Evolutionary conservation across 495 filamentous ascomycete genomes (phyloP).

Genomic region (Lepraria neglecta): DNA sequence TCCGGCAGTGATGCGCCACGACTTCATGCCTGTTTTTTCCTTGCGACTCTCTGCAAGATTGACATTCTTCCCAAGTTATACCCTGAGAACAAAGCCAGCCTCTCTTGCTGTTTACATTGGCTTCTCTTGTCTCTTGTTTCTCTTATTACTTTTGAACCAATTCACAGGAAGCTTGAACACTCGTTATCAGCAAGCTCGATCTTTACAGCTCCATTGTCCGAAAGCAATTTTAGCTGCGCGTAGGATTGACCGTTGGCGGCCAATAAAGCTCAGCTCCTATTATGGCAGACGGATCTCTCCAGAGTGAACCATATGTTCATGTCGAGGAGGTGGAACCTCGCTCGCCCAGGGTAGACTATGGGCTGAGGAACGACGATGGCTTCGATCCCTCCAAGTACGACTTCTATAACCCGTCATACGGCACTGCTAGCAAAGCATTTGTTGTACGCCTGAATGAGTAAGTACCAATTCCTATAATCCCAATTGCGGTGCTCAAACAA

Average conservation of each 20-base stretch:
- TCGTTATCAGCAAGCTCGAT: background rate
- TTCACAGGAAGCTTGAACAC: background rate
- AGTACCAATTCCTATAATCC: background rate
- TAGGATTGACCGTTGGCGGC: background rate
- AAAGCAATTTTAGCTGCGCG: background rate
- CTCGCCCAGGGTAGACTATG: conserved; percentile 20
- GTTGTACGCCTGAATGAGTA: conserved; percentile 17
- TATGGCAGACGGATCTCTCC: conserved; percentile 2
- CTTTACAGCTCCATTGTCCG: background rate
- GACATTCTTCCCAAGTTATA: background rate
- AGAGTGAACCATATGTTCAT: background rate
- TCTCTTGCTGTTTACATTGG: background rate
- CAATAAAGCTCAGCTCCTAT: conserved; percentile 1
- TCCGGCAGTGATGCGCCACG: conserved; percentile 1
- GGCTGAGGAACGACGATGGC: conserved; percentile 23
- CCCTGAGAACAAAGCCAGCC: background rate
- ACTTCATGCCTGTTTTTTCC: conserved; percentile 1
- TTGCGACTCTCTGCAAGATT: background rate
- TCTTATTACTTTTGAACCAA: background rate
- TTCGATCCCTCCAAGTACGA: conserved; percentile 25
- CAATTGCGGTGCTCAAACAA: background rate
- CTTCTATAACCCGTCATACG: conserved; percentile 20
- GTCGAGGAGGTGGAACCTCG: background rate
- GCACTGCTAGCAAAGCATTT: conserved; percentile 10
- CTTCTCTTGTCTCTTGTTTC: too few species aligned